Conservation (phyloP, 805 yeast genomes). For the Metschnikowia reukaufii region DNA sequence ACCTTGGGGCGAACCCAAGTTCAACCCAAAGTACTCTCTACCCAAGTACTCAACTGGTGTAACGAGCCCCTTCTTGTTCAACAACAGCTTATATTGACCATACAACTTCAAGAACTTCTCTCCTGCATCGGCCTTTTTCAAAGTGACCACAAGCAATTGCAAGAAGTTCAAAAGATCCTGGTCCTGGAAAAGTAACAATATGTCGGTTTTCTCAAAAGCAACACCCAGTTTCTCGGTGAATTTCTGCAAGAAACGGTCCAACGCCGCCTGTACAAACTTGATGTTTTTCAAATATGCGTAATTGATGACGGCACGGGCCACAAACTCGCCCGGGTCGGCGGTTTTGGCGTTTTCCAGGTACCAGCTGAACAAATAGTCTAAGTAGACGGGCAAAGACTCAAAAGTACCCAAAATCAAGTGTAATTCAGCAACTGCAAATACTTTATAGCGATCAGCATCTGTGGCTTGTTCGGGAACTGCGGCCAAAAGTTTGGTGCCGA, state of each 20-base stretch:
- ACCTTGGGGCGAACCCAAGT: constrained; percentile 39
- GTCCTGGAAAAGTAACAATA: constrained; percentile 26
- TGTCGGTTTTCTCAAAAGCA: constrained; percentile 1
- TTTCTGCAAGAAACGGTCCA: constrained; percentile 25
- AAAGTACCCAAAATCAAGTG: constrained; percentile 67
- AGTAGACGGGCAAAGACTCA: constrained; percentile 44
- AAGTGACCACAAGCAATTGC: constrained; percentile 60
- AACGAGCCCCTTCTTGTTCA: constrained; percentile 35
- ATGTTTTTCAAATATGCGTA: constrained; percentile 69
- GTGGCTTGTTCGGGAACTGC: constrained; percentile 22
- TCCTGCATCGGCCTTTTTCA: constrained; percentile 50
- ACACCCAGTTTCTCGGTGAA: constrained; percentile 27
- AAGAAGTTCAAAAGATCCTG: constrained; percentile 61
- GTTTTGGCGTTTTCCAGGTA: constrained; percentile 20
- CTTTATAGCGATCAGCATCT: constrained; percentile 34
- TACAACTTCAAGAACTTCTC: constrained; percentile 56
- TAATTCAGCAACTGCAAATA: constrained; percentile 67
- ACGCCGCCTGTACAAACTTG: constrained; percentile 49
- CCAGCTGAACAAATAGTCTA: constrained; percentile 49
- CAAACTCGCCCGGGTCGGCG: constrained; percentile 32
- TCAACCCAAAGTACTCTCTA: constrained; percentile 58
- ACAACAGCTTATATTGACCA: constrained; percentile 45
- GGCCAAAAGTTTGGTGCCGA: constrained; percentile 65
- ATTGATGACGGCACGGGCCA: constrained; percentile 67
- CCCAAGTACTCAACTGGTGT: constrained; percentile 59